Evolutionary conservation across 179 eudicot species (phyloP), one percentile per base, ranked within the genome.

Genomic region (Corrigiola litoralis): DNA sequence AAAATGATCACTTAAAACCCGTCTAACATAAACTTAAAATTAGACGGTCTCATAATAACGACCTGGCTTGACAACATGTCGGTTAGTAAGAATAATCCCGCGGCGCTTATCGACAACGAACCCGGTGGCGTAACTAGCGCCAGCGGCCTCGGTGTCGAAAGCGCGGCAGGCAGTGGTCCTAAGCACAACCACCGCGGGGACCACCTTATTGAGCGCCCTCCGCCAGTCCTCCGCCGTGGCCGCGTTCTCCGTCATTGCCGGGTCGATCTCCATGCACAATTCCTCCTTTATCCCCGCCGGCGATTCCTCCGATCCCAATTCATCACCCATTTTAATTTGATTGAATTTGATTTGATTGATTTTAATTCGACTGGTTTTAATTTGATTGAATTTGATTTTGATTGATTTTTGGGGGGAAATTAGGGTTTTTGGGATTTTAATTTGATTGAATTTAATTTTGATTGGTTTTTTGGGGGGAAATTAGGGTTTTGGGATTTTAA

Each of bases 61-160:
- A 88, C 98, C 98, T 52, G 97, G 86, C 66, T 90, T 90, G 8
- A 92, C 98, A 40, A 92, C 98, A 63, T 92, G 98, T n/a, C 97
- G 97, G 75, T 90, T 92, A 20, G 97, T 92, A 4, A 92, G 86
- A 34, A 92, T 87, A 50, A 92, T 92, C n/a, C 98, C 98, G 2
- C 92, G 87, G 12, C 66, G 66, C 79, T 90, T 90, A 72, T 92
- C 98, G 10, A 90, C 98, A 12, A 92, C 86, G 47, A 92, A 92
- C 8, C 98, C 98, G 2, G 98, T 92, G 13, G 98, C 98, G 36
- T 87, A 85, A 60, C 95, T 81, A 10, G 96, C 90, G 18, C 90
- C 88, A 34, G 98, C 95, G 1, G 87, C 56, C 61, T 92, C 98
- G 1, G 98, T 92, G 10, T 92, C 98, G 46, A 92, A 92, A 0